Conservation (phyloP, 73 alveolate genomes). For the Halteria grandinella region DNA sequence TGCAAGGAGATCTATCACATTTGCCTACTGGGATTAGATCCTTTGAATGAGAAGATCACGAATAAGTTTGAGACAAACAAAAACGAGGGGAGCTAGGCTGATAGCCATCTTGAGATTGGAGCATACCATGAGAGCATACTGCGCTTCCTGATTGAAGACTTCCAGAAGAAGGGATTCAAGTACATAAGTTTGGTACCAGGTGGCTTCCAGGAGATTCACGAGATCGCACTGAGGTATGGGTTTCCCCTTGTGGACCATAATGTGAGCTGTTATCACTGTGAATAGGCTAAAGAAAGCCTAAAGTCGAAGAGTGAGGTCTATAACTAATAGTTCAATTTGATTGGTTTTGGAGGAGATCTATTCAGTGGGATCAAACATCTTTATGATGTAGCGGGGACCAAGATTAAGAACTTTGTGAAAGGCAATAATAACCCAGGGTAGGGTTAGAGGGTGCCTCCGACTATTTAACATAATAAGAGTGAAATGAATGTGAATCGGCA, state of each 20-base stretch:
- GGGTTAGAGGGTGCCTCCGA: no score
- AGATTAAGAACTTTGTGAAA: slow-evolving; percentile 34
- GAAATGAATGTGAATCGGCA: no score
- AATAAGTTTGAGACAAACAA: neutral
- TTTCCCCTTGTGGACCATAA: slow-evolving; percentile 27
- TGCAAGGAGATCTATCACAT: slow-evolving; percentile 37
- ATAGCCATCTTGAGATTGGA: slow-evolving; percentile 8
- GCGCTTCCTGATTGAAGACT: slow-evolving; percentile 17
- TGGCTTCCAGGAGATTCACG: slow-evolving; percentile 46
- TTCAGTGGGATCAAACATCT: slow-evolving; percentile 46
- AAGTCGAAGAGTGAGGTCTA: slow-evolving; percentile 2
- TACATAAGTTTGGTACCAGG: slow-evolving; percentile 52
- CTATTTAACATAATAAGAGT: no score
- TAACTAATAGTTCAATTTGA: slow-evolving; percentile 18
- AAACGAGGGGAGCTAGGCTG: slow-evolving; percentile 2
- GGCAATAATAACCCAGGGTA: no score
- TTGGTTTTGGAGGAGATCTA: slow-evolving; percentile 25
- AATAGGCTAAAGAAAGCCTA: no score
- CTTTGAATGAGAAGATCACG: neutral
- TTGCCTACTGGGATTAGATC: slow-evolving; percentile 47
- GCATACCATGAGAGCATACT: slow-evolving; percentile 45
- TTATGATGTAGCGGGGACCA: slow-evolving; percentile 47
- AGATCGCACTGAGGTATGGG: neutral
- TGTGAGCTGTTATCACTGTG: slow-evolving; percentile 28
- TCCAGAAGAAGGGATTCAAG: slow-evolving; percentile 31